Evolutionary conservation across 495 filamentous ascomycete genomes (phyloP), one percentile per base, ranked within the genome.

Genomic region (Sordaria brevicollis): DNA sequence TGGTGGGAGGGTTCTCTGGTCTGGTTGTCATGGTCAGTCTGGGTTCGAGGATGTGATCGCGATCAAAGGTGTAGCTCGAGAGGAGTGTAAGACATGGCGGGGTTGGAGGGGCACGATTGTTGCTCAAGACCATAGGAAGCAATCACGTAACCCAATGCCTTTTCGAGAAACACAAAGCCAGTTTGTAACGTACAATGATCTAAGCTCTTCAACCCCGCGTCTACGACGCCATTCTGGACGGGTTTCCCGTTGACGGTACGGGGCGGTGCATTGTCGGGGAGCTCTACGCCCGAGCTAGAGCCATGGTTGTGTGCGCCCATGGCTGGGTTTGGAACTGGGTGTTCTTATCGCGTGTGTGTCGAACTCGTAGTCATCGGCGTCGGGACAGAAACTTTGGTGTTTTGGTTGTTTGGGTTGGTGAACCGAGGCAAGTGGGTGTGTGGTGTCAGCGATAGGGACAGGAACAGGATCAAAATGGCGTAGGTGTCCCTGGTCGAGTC

Each of bases 1-100:
- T 87, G 83, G 79, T 49, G 95, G 93, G 29, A 99, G 87, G 71
- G 87, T 87, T 77, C 87, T 87, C 70, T 90, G 93, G 81, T 99
- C 94, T 97, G 73, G 43, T 38, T 1, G 29, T 25, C 13, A 19
- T 31, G 34, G 65, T 75, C n/a, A 34, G 41, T 17, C 11, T 19
- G 67, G 2, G 49, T 39, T 54, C 33, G 8, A 17, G 2, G 49
- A 31, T 25, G 31, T 57, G 25, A 57, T 29, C 49, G 25, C 49
- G 49, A 62, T 6, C 25, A 62, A 31, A 13, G n/a, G 29, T 49
- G 41, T 49, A 49, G 41, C 41, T 49, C 41, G 9, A 41, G 36
- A 49, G 9, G 19, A 19, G 41, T 19, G 49, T 31, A 57, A 17
- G 25, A 57, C 49, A 57, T 57, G 49, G 49, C 49, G 49, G 49